Base-by-base conservation (phyloP, 192 early-diverging fungal species). In the Mortierella antarctica region DNA sequence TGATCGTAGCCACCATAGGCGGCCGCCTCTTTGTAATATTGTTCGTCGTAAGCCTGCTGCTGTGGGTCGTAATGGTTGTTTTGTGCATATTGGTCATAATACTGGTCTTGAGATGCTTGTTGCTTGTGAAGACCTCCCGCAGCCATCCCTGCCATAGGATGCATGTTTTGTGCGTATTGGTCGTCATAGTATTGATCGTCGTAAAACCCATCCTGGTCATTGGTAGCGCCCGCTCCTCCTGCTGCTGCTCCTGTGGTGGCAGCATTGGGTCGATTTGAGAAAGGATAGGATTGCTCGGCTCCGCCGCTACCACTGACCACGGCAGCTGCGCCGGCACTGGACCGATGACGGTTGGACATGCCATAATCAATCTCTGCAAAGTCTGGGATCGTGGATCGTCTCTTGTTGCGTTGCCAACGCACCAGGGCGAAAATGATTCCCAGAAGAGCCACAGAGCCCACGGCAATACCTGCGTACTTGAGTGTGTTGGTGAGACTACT, bases 171-270 rank as follows among this genome's bases (percentile, higher is more conserved):
- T 7, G 60, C 71, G 9, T 78, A 78, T 39, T 78, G 75, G 6
- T 78, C 75, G 20, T 70, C 67, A 53, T 77, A 77, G 23, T 54
- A 77, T 53, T 78, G 75, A 2, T 78, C 75, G 20, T 70, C 67
- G 47, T 77, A 77, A n/a, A 48, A 77, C 46, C 40, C 65, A 46
- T 77, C 74, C 62, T 77, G 74, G 17, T 57, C 73, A 20, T 18
- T 5, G 12, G 20, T 56, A 56, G 60, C 40, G 7, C 44, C 60
- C 11, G 41, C 54, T 15, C 20, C 60, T 2, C 20, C 60, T 2
- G 53, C 71, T 7, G 64, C 42, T 8, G 59, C 73, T 40, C 51
- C 52, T 14, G 17, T 44, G 31, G 10, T 56, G 6, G n/a, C 62
- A 12, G 64, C 77, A 51, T 56, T 11, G 11, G 64, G 77, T 23